A percentile compares a stretch with the other conserved stretches of the same genome.
Evolutionary conservation across 1,284 basidiomycete genomes (phyloP).

Genomic region (Moniliella sp.): DNA sequence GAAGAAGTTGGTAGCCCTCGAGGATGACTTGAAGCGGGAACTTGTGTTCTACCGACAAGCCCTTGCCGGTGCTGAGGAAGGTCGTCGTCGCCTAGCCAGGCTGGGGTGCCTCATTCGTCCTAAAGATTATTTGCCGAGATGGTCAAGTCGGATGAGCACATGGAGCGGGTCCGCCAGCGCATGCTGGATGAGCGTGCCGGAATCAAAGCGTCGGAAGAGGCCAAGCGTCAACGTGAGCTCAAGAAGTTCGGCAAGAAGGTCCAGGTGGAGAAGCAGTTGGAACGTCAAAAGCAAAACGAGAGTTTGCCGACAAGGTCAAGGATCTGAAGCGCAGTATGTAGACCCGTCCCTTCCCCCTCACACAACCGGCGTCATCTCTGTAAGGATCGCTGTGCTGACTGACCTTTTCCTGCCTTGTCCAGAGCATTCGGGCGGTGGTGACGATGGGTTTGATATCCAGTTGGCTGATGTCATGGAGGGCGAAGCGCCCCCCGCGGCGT

Average conservation of each 20-base stretch:
- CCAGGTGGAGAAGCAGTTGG: slow-evolving; percentile 60
- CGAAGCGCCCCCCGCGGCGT: too few species aligned
- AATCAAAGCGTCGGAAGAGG: slow-evolving; percentile 78
- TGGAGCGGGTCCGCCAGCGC: slow-evolving; percentile 81
- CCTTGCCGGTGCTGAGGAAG: slow-evolving; percentile 54
- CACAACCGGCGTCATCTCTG: too few species aligned
- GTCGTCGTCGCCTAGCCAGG: slow-evolving; percentile 55
- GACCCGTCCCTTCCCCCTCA: too few species aligned
- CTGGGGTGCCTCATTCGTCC: slow-evolving; percentile 61
- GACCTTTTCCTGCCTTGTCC: too few species aligned
- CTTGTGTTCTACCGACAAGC: slow-evolving; percentile 95
- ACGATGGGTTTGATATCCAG: slow-evolving; percentile 47
- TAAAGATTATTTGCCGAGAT: slow-evolving; percentile 92
- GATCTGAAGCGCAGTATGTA: slow-evolving; percentile 55
- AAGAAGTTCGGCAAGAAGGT: slow-evolving; percentile 98
- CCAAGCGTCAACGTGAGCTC: slow-evolving; percentile 70
- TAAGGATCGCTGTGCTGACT: too few species aligned
- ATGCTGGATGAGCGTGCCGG: slow-evolving; percentile 67
- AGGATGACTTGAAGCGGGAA: slow-evolving; percentile 77
- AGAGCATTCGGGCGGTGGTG: too few species aligned
- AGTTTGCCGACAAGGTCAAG: slow-evolving; percentile 42
- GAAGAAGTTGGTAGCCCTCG: slow-evolving; percentile 45
- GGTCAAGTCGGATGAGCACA: slow-evolving; percentile 91
- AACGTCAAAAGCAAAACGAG: slow-evolving; percentile 57
- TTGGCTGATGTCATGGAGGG: too few species aligned